Percentiles rank a stretch among this genome's conserved stretches.
phyloP scores from a whole-genome alignment of 2,329 filamentous ascomycete genomes.

The Venturia oleaginea region DNA sequence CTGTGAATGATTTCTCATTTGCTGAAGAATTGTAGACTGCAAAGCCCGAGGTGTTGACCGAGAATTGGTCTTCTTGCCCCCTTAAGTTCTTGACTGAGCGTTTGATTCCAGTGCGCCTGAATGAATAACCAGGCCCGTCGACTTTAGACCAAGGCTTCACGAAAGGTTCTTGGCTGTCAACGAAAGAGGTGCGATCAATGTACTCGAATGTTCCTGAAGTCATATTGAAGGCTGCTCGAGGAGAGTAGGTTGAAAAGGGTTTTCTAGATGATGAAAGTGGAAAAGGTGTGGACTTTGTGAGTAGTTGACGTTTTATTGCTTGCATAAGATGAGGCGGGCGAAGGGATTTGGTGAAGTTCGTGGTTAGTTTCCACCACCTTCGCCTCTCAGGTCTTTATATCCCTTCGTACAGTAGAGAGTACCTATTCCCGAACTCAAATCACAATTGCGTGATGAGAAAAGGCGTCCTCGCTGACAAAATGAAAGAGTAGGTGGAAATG shows the following conservation, averaged over 20 bases:
- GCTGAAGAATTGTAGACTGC: slow-evolving; percentile 45
- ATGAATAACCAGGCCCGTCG: slow-evolving; percentile 50
- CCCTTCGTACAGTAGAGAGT: neutral
- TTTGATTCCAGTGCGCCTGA: slow-evolving; percentile 36
- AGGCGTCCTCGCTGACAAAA: neutral
- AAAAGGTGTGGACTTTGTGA: neutral
- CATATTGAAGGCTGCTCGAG: slow-evolving; percentile 30
- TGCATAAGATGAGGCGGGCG: neutral
- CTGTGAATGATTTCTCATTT: slow-evolving; percentile 45
- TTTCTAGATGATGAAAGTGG: neutral
- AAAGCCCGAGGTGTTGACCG: slow-evolving; percentile 51
- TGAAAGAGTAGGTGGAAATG: neutral
- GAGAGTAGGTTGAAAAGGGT: neutral
- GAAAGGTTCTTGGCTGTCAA: slow-evolving; percentile 22
- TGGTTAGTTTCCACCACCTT: too few species aligned
- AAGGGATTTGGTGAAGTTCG: neutral
- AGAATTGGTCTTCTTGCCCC: slow-evolving; percentile 41
- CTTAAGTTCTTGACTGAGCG: slow-evolving; percentile 48
- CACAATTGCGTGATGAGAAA: slow-evolving; percentile 4
- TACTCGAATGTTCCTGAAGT: slow-evolving; percentile 52
- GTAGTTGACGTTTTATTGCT: neutral
- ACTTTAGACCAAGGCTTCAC: slow-evolving; percentile 56
- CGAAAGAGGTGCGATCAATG: slow-evolving; percentile 47
- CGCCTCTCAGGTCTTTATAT: neutral
- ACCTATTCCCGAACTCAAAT: neutral